Evolutionary conservation across 2,329 filamentous ascomycete species (phyloP), one percentile per base, ranked within the genome.

Genomic region (Mycosphaerella sp.): DNA sequence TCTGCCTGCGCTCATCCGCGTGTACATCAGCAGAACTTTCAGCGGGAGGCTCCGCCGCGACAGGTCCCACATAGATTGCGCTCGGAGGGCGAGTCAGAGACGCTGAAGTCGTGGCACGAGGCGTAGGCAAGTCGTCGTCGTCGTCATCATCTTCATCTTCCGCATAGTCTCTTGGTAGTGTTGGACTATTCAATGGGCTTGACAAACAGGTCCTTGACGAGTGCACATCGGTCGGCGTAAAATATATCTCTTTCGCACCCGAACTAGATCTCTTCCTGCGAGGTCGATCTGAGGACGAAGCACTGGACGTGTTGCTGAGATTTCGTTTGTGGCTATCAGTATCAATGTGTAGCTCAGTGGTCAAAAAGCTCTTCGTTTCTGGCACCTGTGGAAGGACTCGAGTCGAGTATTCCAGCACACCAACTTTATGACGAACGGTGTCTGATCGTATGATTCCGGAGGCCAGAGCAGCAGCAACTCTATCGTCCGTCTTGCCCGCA

Each of bases 201-300:
- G 60, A 60, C 9, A 67, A 41, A 34, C 54, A 62, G 23, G 61
- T 59, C 44, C 55, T 53, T 17, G 54, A 59, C 10, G 41, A 54
- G 9, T 57, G 61, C 6, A 60, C 58, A 39, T 64, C 58, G 38
- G 58, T 61, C 1, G 64, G 63, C 3, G 59, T 61, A 45, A 66
- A 66, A 52, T 64, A 66, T 9, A 66, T 61, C 8, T 64, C 62
- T 21, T 50, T 48, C 21, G 46, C 45, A 12, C 54, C 42, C 5
- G 47, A 51, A 6, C 53, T 29, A 9, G 50, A 47, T 10, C 45
- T 52, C 17, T 55, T 53, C 4, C 45, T 45, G 4, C 57, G 53
- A n/a, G 45, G 40, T 17, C 31, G 48, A 45, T 51, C 48, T 1
- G 42, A 44, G 10, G 51, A 59, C 8, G 51, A 53, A n/a, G 47